These are phyloP conservation scores for Setomelanomma holmii DNA, from an alignment of 2,329 filamentous ascomycete species.

Conservation along the genomic window DNA sequence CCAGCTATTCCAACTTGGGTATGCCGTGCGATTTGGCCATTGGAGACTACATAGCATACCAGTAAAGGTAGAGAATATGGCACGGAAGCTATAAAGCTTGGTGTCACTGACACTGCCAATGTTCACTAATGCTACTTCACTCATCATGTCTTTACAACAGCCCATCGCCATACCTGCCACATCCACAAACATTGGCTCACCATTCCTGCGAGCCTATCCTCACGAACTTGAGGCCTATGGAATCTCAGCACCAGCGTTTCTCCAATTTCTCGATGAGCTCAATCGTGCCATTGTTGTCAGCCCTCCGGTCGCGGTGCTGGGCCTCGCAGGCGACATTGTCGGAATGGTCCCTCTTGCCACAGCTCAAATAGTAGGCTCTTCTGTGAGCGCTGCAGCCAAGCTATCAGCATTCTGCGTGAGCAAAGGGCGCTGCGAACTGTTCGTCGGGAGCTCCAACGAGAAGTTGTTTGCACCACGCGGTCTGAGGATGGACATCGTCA, in stretches of 20 bases:
- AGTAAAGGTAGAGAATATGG: background rate
- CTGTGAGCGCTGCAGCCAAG: slow-evolving; percentile 1
- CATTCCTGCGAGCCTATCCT: slow-evolving; percentile 12
- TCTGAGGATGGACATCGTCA: slow-evolving; percentile 5
- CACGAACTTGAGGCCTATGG: slow-evolving; percentile 1
- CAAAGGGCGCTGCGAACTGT: slow-evolving; percentile 3
- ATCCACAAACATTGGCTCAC: slow-evolving; percentile 2
- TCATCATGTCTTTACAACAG: background rate
- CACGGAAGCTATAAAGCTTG: background rate
- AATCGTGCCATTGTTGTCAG: slow-evolving; percentile 8
- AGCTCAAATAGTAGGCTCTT: slow-evolving; percentile 4
- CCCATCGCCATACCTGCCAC: slow-evolving; percentile 8
- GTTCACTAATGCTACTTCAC: background rate
- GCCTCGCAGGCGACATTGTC: background rate
- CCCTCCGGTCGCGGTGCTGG: slow-evolving; percentile 1
- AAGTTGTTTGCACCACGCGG: slow-evolving; percentile 5
- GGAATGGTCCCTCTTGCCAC: slow-evolving; percentile 3
- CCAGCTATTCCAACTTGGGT: background rate
- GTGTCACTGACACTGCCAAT: background rate
- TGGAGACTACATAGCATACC: background rate
- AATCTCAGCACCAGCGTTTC: background rate
- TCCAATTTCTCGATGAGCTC: slow-evolving; percentile 9
- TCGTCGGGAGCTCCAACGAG: slow-evolving; percentile 3
- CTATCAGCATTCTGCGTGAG: background rate
- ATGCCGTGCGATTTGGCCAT: background rate